Conservation (phyloP, 179 eudicot species). For the Actinidia arguta region DNA sequence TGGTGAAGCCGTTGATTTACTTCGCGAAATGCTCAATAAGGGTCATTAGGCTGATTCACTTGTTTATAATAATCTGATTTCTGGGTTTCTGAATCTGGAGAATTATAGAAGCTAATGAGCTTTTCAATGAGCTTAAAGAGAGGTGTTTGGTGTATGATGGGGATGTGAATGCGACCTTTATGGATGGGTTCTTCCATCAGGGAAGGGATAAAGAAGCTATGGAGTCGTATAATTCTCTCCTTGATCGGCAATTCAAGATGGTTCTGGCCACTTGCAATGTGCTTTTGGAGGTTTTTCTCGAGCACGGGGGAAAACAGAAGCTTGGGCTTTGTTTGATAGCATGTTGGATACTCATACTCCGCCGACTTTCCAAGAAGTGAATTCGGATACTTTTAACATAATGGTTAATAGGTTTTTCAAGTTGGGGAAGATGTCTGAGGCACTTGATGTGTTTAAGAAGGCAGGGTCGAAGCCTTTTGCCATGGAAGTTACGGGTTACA, state of each 20-base stretch:
- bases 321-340: slow-evolving; percentile 71
- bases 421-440: slow-evolving; percentile 70
- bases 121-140: slow-evolving; percentile 85
- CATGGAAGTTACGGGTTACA: slow-evolving; percentile 93
- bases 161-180: slow-evolving; percentile 65
- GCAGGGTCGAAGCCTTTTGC: slow-evolving; percentile 75
- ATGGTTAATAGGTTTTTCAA: slow-evolving; percentile 88
- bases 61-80: slow-evolving; percentile 80
- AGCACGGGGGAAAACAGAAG: slow-evolving; percentile 71
- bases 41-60: slow-evolving; percentile 84
- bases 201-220: slow-evolving; percentile 86
- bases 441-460: slow-evolving; percentile 69
- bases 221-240: slow-evolving; percentile 69
- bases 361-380: slow-evolving; percentile 86
- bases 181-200: slow-evolving; percentile 81
- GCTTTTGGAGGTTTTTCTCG: slow-evolving; percentile 68
- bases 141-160: slow-evolving; percentile 88
- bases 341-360: slow-evolving; percentile 92
- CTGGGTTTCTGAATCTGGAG: slow-evolving; percentile 72
- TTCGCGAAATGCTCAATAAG: slow-evolving; percentile 80
- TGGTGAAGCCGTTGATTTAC: slow-evolving; percentile 61
- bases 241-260: slow-evolving; percentile 74
- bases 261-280: slow-evolving; percentile 90
- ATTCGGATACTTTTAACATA: slow-evolving; percentile 75
- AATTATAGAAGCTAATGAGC: slow-evolving; percentile 65